Evolutionary conservation across 345 rosid genomes (phyloP).

Genomic region (Eucalyptus viminalis): DNA sequence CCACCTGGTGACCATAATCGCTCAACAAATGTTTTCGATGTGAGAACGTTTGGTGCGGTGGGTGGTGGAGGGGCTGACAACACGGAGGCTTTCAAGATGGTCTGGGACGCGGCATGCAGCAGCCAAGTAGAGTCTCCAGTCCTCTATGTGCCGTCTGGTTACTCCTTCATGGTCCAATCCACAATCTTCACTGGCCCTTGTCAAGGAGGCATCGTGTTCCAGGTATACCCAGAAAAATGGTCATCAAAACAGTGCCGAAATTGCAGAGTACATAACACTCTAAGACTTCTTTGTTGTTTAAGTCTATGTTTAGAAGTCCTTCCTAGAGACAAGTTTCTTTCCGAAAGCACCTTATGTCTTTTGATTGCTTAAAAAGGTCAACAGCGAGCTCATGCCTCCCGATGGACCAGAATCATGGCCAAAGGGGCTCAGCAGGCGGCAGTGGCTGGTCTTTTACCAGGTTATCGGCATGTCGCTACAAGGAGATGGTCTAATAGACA

Average conservation of each 20-base stretch:
- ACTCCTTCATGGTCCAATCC: slow-evolving; percentile 69
- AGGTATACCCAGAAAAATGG: slow-evolving; percentile 26
- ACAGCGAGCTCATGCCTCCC: slow-evolving; percentile 6
- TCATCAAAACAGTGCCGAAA: not conserved
- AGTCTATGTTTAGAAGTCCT: not conserved
- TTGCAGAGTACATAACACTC: not conserved
- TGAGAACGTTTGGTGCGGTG: slow-evolving; percentile 53
- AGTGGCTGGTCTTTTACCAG: slow-evolving; percentile 85
- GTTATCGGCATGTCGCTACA: slow-evolving; percentile 46
- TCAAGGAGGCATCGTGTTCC: slow-evolving; percentile 37
- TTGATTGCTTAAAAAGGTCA: not conserved
- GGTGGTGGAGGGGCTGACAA: slow-evolving; percentile 71
- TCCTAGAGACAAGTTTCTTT: not conserved
- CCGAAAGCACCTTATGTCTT: not conserved
- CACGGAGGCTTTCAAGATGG: slow-evolving; percentile 69
- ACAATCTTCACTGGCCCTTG: slow-evolving; percentile 94
- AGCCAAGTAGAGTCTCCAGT: not conserved
- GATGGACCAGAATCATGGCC: slow-evolving; percentile 49
- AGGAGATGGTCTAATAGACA: slow-evolving; percentile 71
- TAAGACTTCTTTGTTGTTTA: not conserved
- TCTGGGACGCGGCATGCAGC: slow-evolving; percentile 68
- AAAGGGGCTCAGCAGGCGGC: slow-evolving; percentile 43
- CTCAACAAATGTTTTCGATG: slow-evolving; percentile 29
- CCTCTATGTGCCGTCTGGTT: slow-evolving; percentile 49
- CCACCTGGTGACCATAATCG: not conserved